Percentiles rank a stretch among this genome's conserved stretches.
Conservation (phyloP, 83 land plant species). For the Diphasiastrum complanatum region DNA sequence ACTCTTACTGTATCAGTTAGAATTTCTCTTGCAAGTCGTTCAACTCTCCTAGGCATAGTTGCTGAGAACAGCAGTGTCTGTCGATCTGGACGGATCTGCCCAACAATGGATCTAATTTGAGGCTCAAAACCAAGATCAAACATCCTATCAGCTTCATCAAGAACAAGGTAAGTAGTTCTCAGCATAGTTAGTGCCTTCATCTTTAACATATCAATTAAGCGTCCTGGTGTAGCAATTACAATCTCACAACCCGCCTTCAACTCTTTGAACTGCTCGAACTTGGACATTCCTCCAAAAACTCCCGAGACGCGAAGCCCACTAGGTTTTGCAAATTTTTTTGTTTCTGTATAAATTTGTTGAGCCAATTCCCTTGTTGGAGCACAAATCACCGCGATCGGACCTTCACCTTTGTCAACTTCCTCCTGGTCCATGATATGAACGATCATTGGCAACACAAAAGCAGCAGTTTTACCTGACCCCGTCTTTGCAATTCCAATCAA, state of each 20-base stretch:
- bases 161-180: constrained; percentile 77
- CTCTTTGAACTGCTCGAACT: constrained; percentile 91
- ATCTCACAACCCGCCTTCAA: constrained; percentile 95
- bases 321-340: constrained; percentile 86
- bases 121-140: constrained; percentile 99
- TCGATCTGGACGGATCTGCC: constrained; percentile 94
- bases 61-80: constrained; percentile 96
- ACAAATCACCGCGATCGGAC: constrained; percentile 92
- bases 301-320: constrained; percentile 83
- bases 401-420: constrained; percentile 87
- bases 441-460: constrained; percentile 95
- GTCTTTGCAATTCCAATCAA: constrained; percentile 97
- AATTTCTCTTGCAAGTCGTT: constrained; percentile 79
- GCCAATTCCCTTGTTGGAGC: constrained; percentile 98
- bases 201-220: constrained; percentile 88
- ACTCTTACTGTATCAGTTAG: constrained; percentile 79
- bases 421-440: constrained; percentile 98
- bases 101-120: constrained; percentile 94
- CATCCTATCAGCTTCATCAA: constrained; percentile 98
- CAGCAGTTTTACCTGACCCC: constrained; percentile 97
- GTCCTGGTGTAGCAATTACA: constrained; percentile 92
- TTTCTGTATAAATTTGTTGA: constrained; percentile 79
- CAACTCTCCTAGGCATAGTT: constrained; percentile 91
- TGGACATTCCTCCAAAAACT: constrained; percentile 96
- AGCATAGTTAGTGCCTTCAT: constrained; percentile 93